Percentiles rank a stretch among this genome's conserved stretches.
Evolutionary conservation across 495 filamentous ascomycete species (phyloP).

Genomic region (Aspergillus sclerotioniger): DNA sequence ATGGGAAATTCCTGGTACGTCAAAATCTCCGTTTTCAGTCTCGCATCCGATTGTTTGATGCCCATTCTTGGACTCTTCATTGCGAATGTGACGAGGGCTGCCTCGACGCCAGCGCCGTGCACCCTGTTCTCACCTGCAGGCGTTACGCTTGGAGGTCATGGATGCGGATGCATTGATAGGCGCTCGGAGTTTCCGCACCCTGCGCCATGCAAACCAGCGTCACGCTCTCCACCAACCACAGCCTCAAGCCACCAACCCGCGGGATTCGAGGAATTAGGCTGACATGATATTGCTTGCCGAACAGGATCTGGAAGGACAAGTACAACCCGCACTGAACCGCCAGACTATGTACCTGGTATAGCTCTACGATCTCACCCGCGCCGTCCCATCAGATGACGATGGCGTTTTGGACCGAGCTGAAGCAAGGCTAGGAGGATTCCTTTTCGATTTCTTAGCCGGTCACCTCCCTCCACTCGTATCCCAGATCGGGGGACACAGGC

Average conservation of each 20-base stretch:
- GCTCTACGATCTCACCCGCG: neutral
- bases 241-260: conserved; percentile 6
- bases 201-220: conserved; percentile 24
- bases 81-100: conserved; percentile 9
- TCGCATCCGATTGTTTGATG: conserved; percentile 2
- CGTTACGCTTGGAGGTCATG: conserved; percentile 15
- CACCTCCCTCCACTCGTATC: neutral
- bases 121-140: conserved; percentile 20
- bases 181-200: conserved; percentile 21
- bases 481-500: neutral
- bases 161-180: conserved; percentile 21
- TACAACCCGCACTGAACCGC: conserved; percentile 64
- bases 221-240: conserved; percentile 23
- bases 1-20: conserved; percentile 95
- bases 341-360: neutral
- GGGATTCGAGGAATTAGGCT: conserved; percentile 13
- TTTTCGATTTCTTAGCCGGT: neutral
- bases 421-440: neutral
- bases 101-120: conserved; percentile 12
- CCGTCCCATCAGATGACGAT: neutral
- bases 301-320: conserved; percentile 96
- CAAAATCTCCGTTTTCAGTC: conserved; percentile 1
- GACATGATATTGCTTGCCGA: conserved; percentile 13
- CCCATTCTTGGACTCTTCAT: conserved; percentile 10
- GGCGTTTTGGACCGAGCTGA: neutral